phyloP scores from a whole-genome alignment of 805 yeast species.

The Debaryomyces hansenii region DNA sequence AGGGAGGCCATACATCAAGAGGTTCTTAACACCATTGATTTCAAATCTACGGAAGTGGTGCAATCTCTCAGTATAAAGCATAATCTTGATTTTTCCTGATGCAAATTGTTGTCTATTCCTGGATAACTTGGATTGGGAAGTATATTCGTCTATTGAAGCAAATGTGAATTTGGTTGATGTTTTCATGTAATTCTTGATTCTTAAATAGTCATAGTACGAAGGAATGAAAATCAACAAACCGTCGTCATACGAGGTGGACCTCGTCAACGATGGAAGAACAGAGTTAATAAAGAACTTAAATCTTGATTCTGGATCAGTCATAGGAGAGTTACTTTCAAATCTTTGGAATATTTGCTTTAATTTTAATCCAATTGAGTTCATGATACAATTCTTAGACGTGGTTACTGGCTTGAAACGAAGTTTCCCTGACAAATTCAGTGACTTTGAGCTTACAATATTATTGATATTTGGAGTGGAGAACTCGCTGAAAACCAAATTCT shows the following conservation, averaged over 20 bases:
- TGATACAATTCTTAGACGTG: slow-evolving; percentile 48
- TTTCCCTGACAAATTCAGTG: slow-evolving; percentile 60
- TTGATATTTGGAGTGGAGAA: slow-evolving; percentile 81
- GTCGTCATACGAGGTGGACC: slow-evolving; percentile 59
- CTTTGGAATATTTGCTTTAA: slow-evolving; percentile 72
- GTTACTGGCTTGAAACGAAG: slow-evolving; percentile 53
- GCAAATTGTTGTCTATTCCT: slow-evolving; percentile 71
- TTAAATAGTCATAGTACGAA: slow-evolving; percentile 79
- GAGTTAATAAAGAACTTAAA: slow-evolving; percentile 78
- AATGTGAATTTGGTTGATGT: slow-evolving; percentile 63
- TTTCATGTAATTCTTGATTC: slow-evolving; percentile 71
- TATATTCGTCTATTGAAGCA: slow-evolving; percentile 80
- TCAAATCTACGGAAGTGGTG: slow-evolving; percentile 90
- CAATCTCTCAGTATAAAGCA: slow-evolving; percentile 91
- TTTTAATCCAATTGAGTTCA: slow-evolving; percentile 64
- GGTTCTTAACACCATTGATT: slow-evolving; percentile 77
- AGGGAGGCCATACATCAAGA: slow-evolving; percentile 83
- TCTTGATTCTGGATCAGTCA: slow-evolving; percentile 77
- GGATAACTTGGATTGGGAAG: slow-evolving; percentile 67
- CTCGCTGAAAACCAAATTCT: slow-evolving; percentile 74
- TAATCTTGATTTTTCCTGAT: slow-evolving; percentile 57
- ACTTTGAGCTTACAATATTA: slow-evolving; percentile 48
- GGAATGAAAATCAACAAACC: slow-evolving; percentile 85
- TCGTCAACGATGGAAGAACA: slow-evolving; percentile 67
- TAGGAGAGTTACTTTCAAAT: slow-evolving; percentile 54